A percentile compares a stretch with the other conserved stretches of the same genome.
phyloP scores from a whole-genome alignment of 805 yeast genomes.

The Kuraishia molischiana region DNA sequence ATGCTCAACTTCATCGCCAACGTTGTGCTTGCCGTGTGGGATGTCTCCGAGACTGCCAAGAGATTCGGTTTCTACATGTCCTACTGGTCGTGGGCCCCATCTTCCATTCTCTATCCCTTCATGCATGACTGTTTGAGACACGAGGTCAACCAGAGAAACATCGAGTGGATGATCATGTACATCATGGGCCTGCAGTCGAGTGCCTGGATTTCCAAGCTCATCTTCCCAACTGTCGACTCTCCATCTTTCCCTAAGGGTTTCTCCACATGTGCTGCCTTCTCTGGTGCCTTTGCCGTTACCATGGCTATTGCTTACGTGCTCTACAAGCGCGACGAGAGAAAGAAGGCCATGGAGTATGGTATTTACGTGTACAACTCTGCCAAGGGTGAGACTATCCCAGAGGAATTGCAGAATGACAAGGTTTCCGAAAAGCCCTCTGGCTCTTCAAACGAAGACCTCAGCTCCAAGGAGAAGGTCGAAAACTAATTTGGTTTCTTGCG shows the following conservation, averaged over 20 bases:
- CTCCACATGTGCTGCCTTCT: conserved; percentile 31
- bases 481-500: too few relatives aligned
- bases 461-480: too few relatives aligned
- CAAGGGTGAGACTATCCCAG: conserved; percentile 1
- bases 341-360: conserved; percentile 1
- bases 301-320: conserved; percentile 17
- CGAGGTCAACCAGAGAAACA: conserved; percentile 40
- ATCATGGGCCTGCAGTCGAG: conserved; percentile 31
- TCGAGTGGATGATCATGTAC: conserved; percentile 46
- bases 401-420: too few relatives aligned
- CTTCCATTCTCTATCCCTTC: conserved; percentile 52
- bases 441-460: too few relatives aligned
- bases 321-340: conserved; percentile 42
- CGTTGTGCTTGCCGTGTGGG: conserved; percentile 47
- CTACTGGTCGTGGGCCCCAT: conserved; percentile 54
- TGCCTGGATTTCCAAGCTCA: conserved; percentile 22
- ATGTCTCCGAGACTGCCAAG: conserved; percentile 43
- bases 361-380: conserved; percentile 1
- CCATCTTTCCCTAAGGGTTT: conserved; percentile 49
- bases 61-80: conserved; percentile 57
- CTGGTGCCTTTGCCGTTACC: conserved; percentile 16
- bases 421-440: too few relatives aligned
- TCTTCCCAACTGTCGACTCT: conserved; percentile 42
- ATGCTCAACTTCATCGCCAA: conserved; percentile 46
- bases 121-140: conserved; percentile 48